A percentile compares a stretch with the other conserved stretches of the same genome.
These are phyloP conservation scores for Candida montana DNA, from an alignment of 805 yeast species.

Conservation along the genomic window DNA sequence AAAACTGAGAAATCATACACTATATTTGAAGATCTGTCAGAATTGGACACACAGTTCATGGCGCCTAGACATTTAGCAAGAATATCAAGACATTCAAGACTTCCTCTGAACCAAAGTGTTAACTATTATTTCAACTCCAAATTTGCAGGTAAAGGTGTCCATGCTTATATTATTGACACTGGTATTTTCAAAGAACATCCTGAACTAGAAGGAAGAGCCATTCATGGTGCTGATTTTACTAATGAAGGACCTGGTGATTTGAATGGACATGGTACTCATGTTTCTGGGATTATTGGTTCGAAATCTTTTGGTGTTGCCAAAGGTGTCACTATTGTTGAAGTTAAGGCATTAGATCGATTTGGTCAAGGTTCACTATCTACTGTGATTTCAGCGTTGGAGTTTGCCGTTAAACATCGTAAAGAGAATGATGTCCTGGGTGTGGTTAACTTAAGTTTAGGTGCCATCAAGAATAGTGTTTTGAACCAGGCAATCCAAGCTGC, in stretches of 20 bases:
- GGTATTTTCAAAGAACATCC: conserved; percentile 63
- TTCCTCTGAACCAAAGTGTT: conserved; percentile 28
- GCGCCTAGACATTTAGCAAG: conserved; percentile 70
- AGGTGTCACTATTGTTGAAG: conserved; percentile 55
- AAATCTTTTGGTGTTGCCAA: conserved; percentile 81
- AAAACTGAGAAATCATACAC: not conserved
- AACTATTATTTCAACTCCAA: conserved; percentile 44
- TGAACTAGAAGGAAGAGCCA: conserved; percentile 61
- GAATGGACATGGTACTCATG: conserved; percentile 92
- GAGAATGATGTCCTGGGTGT: conserved; percentile 43
- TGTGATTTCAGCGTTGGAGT: conserved; percentile 62
- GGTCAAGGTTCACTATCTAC: conserved; percentile 72
- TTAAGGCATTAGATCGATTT: conserved; percentile 61
- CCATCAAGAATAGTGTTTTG: conserved; percentile 57
- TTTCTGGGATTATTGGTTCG: conserved; percentile 85
- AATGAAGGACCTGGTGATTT: conserved; percentile 53
- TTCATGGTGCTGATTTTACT: conserved; percentile 56
- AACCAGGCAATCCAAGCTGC: conserved; percentile 79
- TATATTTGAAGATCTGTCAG: conserved; percentile 1
- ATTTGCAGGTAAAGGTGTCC: conserved; percentile 52
- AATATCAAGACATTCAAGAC: conserved; percentile 43
- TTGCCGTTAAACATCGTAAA: conserved; percentile 54
- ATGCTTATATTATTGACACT: conserved; percentile 78
- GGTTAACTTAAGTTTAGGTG: conserved; percentile 79
- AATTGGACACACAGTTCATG: conserved; percentile 29